These are phyloP conservation scores for Acanthochlamys bracteata DNA, from an alignment of 106 monocot species.

Conservation along the genomic window DNA sequence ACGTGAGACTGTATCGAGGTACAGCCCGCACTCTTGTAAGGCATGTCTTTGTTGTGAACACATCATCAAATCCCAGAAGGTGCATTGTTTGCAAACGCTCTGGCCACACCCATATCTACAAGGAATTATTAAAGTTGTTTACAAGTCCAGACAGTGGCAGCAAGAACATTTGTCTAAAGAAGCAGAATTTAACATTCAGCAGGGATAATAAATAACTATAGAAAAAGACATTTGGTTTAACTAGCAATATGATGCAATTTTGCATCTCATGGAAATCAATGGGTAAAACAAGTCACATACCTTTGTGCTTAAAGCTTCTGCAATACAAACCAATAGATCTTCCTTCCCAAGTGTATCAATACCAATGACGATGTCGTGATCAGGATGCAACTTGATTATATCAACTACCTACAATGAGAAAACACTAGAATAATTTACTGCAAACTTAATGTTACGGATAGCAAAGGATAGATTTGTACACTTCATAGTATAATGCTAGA, in stretches of 20 bases:
- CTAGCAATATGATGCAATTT: too few relatives aligned
- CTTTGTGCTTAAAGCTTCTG: conserved; percentile 53
- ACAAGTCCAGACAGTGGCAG: too few relatives aligned
- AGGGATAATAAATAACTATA: too few relatives aligned
- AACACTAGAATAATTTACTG: too few relatives aligned
- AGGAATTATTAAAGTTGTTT: neutral
- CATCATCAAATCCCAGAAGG: conserved; percentile 43
- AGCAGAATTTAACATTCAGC: too few relatives aligned
- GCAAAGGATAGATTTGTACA: too few relatives aligned
- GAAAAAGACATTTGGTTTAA: too few relatives aligned
- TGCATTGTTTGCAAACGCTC: conserved; percentile 73
- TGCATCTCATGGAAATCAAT: too few relatives aligned
- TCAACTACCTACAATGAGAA: conserved; percentile 46
- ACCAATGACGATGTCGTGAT: conserved; percentile 78
- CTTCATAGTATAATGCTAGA: too few relatives aligned
- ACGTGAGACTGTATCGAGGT: conserved; percentile 63
- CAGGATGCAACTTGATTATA: conserved; percentile 50
- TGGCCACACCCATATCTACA: conserved; percentile 85
- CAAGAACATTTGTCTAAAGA: too few relatives aligned
- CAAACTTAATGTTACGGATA: too few relatives aligned
- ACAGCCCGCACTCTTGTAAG: conserved; percentile 61
- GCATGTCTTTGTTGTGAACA: conserved; percentile 56
- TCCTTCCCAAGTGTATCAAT: conserved; percentile 78
- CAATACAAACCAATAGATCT: conserved; percentile 61
- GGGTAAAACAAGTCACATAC: conserved; percentile 8